Conservation (phyloP, 352 stramenopile genomes). For the Phytopythium cucurbitacearum region DNA sequence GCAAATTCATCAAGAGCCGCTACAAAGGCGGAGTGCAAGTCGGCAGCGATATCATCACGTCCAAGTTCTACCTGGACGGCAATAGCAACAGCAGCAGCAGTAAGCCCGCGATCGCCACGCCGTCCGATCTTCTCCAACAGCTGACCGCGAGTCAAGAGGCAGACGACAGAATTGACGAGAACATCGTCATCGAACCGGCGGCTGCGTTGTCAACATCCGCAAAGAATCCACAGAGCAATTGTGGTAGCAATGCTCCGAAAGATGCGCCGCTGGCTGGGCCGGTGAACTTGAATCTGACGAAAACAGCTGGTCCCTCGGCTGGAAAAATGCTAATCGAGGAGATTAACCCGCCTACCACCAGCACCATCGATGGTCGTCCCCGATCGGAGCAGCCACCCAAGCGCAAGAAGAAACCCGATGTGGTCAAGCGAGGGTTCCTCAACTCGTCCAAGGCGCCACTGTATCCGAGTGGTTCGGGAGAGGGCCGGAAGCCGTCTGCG, state of each 20-base stretch:
- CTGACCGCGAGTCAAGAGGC: constrained; percentile 23
- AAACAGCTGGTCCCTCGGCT: neutral
- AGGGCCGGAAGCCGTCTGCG: constrained; percentile 54
- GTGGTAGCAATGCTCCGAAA: neutral
- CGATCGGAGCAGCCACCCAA: neutral
- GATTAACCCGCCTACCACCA: constrained; percentile 10
- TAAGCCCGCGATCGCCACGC: constrained; percentile 34
- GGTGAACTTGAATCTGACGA: constrained; percentile 1
- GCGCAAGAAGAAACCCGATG: constrained; percentile 15
- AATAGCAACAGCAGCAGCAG: constrained; percentile 10
- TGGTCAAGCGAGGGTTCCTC: constrained; percentile 77
- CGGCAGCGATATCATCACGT: constrained; percentile 64
- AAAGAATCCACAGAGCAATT: neutral
- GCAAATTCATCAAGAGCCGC: constrained; percentile 82
- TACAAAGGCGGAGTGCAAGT: constrained; percentile 75
- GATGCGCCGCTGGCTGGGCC: constrained; percentile 4
- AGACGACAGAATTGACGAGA: constrained; percentile 8
- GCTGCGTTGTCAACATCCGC: too few relatives aligned
- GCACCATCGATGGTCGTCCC: neutral
- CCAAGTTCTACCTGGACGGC: constrained; percentile 64
- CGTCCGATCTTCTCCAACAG: constrained; percentile 52
- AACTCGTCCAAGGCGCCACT: constrained; percentile 54
- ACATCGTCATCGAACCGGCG: constrained; percentile 3
- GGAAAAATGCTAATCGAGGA: constrained; percentile 48
- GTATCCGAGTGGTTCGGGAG: constrained; percentile 68